Evolutionary conservation across 192 early-diverging fungal genomes (phyloP).

Genomic region (Podila horticola): DNA sequence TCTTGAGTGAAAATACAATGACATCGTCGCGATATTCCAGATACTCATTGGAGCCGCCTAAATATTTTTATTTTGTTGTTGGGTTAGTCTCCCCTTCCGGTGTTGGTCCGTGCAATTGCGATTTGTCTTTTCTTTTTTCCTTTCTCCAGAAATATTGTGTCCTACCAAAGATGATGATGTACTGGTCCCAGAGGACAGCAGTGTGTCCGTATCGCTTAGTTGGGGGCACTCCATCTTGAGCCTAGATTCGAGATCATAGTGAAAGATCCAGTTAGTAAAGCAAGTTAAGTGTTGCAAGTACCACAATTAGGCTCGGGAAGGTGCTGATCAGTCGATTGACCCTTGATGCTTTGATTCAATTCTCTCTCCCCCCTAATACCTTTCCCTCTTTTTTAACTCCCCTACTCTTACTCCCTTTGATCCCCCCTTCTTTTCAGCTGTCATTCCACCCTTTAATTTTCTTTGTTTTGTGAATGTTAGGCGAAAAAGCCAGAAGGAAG

Average conservation of each 20-base stretch:
- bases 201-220: conserved; percentile 69
- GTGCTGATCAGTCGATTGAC: not conserved
- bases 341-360: not conserved
- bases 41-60: conserved; percentile 64
- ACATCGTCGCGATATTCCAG: conserved; percentile 67
- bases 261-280: not conserved
- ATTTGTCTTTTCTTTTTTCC: not conserved
- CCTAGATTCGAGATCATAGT: conserved; percentile 12
- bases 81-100: conserved; percentile 12
- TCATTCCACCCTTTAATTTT: not conserved
- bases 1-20: conserved; percentile 64
- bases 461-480: not conserved
- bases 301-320: not conserved
- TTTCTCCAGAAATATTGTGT: not conserved
- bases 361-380: not conserved
- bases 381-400: not conserved
- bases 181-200: conserved; percentile 63
- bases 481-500: too few relatives aligned
- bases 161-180: conserved; percentile 65
- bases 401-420: not conserved
- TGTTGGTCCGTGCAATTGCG: not conserved
- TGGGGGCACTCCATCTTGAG: conserved; percentile 61
- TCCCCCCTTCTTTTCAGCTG: not conserved
- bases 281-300: not conserved
- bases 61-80: conserved; percentile 19